Evolutionary conservation across 164 flowering plant genomes (phyloP), one percentile per base, ranked within the genome.

Genomic region (Vitis vinifera): DNA sequence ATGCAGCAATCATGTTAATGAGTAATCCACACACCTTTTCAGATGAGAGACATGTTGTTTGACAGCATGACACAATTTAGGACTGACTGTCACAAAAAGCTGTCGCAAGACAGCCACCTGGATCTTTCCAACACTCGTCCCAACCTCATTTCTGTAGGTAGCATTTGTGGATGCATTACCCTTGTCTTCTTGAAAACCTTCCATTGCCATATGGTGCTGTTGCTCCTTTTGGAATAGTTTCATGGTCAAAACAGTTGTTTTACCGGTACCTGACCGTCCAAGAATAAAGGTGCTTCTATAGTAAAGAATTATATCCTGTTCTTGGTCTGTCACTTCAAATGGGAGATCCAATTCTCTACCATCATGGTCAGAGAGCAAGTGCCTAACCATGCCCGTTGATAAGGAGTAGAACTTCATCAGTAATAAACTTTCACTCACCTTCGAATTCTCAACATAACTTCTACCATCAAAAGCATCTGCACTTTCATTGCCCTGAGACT

Each of bases 241-340:
- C 91, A 84, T 87, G 0, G 93, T 91, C 55, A 91, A 72, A 23
- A 91, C 84, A 55, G 95, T 89, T 1, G 98, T 93, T 71, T 93
- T 93, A 53, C 98, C 98, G 1, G 98, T 93, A 8, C 98, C 97
- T 0, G 98, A 93, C 58, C 98, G 77, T 59, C 98, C 98, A 27
- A 91, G 73, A 19, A 93, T 80, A 63, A 93, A 93, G 19, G 85
- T 69, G 69, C 89, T 93, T 67, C 68, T 73, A 8, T 69, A 79
- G 49, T 71, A 87, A 11, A 67, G 67, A 62, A 93, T 88, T 19
- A 91, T 86, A 68, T 91, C 88, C 56, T 49, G 37, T 66, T 93
- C 88, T 59, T 84, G 78, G 65, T 89, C 87, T 3, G 89, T 89
- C 30, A 89, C 88, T 74, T 91, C 98, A 77, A 93, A 89, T n/a